A percentile compares a stretch with the other conserved stretches of the same genome.
These are phyloP conservation scores for Aulographum hederae DNA, from an alignment of 2,329 filamentous ascomycete species.

Conservation along the genomic window DNA sequence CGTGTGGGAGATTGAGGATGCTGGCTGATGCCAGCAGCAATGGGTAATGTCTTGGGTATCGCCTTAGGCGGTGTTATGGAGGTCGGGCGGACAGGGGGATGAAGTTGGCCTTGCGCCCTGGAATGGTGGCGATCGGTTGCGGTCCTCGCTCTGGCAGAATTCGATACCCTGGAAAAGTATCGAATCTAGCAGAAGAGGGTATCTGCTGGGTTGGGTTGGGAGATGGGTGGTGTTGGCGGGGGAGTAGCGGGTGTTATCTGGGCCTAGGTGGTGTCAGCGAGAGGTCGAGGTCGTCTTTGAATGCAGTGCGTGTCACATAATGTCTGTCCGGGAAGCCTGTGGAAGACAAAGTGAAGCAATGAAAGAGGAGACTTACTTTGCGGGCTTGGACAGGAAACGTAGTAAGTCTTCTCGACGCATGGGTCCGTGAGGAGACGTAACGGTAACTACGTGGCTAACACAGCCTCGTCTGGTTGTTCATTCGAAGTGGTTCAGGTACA, in stretches of 20 bases:
- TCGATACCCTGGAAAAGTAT: constrained; percentile 74
- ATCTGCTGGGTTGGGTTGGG: constrained; percentile 31
- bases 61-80: constrained; percentile 70
- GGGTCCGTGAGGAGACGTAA: constrained; percentile 16
- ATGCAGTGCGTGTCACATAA: constrained; percentile 5
- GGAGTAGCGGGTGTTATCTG: constrained; percentile 42
- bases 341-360: constrained; percentile 5
- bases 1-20: constrained; percentile 39
- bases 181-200: constrained; percentile 65
- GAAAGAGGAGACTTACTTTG: constrained; percentile 47
- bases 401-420: constrained; percentile 76
- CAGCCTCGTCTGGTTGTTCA: background rate
- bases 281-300: background rate
- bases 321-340: no score
- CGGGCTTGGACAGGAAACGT: constrained; percentile 74
- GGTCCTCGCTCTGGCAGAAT: constrained; percentile 50
- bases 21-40: constrained; percentile 81
- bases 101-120: constrained; percentile 63
- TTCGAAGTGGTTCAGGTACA: background rate
- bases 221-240: constrained; percentile 10
- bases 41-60: constrained; percentile 29
- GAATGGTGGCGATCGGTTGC: constrained; percentile 61
- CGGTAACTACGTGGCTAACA: background rate
- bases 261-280: constrained; percentile 27
- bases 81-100: constrained; percentile 70